Percentiles rank a stretch among this genome's conserved stretches.
Evolutionary conservation across 805 yeast genomes (phyloP).

Genomic region (Scheffersomyces amazonensis): DNA sequence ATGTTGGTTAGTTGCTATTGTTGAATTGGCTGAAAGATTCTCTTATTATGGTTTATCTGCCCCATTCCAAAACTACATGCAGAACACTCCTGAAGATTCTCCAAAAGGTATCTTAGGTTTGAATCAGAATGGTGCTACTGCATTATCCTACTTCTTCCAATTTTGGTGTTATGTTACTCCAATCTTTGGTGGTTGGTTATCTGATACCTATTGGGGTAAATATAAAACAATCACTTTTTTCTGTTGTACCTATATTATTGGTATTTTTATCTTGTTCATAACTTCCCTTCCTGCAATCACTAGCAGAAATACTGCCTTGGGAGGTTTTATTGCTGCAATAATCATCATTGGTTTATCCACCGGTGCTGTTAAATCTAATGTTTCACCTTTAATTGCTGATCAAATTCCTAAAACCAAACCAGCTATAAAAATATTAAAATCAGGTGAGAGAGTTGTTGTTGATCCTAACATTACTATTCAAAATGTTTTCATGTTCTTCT

Average conservation of each 20-base stretch:
- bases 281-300: slow-evolving; percentile 65
- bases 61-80: slow-evolving; percentile 77
- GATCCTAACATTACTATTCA: slow-evolving; percentile 71
- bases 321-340: slow-evolving; percentile 57
- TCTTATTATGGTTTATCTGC: slow-evolving; percentile 75
- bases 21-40: slow-evolving; percentile 77
- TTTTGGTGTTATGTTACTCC: slow-evolving; percentile 83
- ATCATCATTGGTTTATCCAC: slow-evolving; percentile 69
- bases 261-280: slow-evolving; percentile 60
- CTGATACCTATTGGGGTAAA: slow-evolving; percentile 73
- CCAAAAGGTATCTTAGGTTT: slow-evolving; percentile 52
- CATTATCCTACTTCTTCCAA: slow-evolving; percentile 68
- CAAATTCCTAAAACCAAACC: slow-evolving; percentile 39
- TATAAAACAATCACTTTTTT: slow-evolving; percentile 63
- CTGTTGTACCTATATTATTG: slow-evolving; percentile 56
- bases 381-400: slow-evolving; percentile 72
- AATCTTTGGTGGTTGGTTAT: slow-evolving; percentile 66
- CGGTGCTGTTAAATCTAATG: slow-evolving; percentile 76
- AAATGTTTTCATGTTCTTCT: slow-evolving; percentile 70
- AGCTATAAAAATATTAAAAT: slow-evolving; percentile 31
- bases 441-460: slow-evolving; percentile 36
- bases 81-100: slow-evolving; percentile 37
- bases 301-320: slow-evolving; percentile 48
- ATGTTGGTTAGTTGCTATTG: slow-evolving; percentile 60
- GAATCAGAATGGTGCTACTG: slow-evolving; percentile 63